phyloP scores from a whole-genome alignment of 2,329 filamentous ascomycete species.

The Hypoxylon sp. region DNA sequence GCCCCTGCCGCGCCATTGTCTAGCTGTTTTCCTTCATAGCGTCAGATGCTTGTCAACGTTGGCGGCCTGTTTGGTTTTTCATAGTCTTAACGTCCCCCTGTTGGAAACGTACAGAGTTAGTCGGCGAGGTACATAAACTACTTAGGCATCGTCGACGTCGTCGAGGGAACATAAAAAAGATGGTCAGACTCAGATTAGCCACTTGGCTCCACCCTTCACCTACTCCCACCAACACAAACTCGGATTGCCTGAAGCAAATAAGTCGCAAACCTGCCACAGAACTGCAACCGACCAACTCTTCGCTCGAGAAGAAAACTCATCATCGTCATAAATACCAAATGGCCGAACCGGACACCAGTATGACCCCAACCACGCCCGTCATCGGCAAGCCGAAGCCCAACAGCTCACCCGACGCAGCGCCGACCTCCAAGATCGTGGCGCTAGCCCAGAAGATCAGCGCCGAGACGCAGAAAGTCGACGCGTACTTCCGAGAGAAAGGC shows the following conservation, averaged over 20 bases:
- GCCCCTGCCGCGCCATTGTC: neutral
- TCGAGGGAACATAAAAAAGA: conserved; percentile 14
- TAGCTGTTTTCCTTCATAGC: neutral
- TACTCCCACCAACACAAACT: conserved; percentile 10
- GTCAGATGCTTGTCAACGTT: no score
- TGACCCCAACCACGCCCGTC: neutral
- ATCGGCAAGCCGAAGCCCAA: conserved; percentile 1
- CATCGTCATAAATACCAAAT: conserved; percentile 13
- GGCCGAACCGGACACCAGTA: conserved; percentile 9
- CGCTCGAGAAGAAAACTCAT: conserved; percentile 16
- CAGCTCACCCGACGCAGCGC: conserved; percentile 2
- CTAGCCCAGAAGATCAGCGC: conserved; percentile 57
- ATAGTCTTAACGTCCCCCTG: no score
- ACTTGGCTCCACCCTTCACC: conserved; percentile 29
- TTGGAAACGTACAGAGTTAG: neutral
- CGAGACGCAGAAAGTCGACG: conserved; percentile 60
- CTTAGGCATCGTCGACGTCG: conserved; percentile 4
- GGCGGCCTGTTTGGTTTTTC: conserved; percentile 21
- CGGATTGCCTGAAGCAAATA: conserved; percentile 19
- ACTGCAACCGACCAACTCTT: conserved; percentile 1
- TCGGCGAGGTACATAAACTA: neutral
- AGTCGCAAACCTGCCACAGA: conserved; percentile 13
- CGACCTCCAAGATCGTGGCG: conserved; percentile 52
- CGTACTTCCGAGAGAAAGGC: conserved; percentile 54
- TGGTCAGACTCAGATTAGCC: conserved; percentile 29